These are phyloP conservation scores for Suaeda aralocaspica DNA, from an alignment of 148 eudicot genomes.

Conservation along the genomic window DNA sequence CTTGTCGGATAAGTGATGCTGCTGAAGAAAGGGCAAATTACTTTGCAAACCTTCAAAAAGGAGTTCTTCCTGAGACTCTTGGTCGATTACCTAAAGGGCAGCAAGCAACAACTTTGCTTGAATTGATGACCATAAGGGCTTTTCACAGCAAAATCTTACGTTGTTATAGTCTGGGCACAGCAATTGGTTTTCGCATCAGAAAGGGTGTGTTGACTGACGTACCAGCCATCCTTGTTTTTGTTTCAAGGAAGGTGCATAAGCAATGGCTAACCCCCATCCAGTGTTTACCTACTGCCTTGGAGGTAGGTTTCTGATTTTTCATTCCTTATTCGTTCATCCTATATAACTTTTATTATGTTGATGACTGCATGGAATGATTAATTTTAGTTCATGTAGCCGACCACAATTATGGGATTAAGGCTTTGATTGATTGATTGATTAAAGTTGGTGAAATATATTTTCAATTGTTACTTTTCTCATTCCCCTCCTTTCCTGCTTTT, in stretches of 20 bases:
- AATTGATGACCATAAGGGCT: slow-evolving; percentile 95
- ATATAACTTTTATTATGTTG: background rate
- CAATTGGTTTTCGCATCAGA: slow-evolving; percentile 86
- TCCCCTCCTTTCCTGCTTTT: background rate
- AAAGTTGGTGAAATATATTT: too few relatives aligned
- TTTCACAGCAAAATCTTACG: slow-evolving; percentile 94
- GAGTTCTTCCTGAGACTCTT: slow-evolving; percentile 73
- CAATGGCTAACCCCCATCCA: slow-evolving; percentile 89
- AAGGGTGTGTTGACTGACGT: slow-evolving; percentile 82
- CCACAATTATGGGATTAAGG: too few relatives aligned
- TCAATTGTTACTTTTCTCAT: background rate
- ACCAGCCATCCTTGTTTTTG: slow-evolving; percentile 94
- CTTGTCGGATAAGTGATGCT: slow-evolving; percentile 77
- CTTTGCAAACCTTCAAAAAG: slow-evolving; percentile 92
- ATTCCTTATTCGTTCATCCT: background rate
- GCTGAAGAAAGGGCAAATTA: slow-evolving; percentile 93
- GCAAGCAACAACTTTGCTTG: slow-evolving; percentile 83
- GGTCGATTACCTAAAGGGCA: slow-evolving; percentile 84
- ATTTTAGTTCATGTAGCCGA: too few relatives aligned
- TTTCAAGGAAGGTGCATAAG: slow-evolving; percentile 95
- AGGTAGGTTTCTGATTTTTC: slow-evolving; percentile 43
- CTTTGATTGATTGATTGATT: too few relatives aligned
- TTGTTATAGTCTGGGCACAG: slow-evolving; percentile 97
- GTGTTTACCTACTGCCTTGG: slow-evolving; percentile 86
- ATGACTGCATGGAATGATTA: too few relatives aligned